phyloP scores from a whole-genome alignment of 163 green algal species.

The Scenedesmus sp. region DNA sequence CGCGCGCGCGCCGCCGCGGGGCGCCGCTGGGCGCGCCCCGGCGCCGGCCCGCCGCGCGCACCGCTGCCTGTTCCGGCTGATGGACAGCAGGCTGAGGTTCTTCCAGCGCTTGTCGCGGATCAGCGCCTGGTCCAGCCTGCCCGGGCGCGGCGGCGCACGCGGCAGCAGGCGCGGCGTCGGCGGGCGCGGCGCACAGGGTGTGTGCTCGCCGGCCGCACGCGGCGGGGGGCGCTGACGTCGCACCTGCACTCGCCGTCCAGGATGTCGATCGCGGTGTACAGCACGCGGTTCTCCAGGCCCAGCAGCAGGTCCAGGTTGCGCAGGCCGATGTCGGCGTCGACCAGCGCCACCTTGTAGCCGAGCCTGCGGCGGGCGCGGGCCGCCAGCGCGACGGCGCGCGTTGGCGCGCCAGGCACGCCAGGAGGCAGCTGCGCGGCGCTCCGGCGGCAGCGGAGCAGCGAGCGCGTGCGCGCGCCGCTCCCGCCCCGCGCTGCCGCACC shows the following conservation, averaged over 20 bases:
- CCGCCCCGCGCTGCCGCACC: slow-evolving; percentile 43
- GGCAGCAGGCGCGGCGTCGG: background rate
- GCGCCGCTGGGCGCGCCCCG: background rate
- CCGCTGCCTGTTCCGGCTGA: slow-evolving; percentile 78
- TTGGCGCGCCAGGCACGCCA: background rate
- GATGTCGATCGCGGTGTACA: slow-evolving; percentile 92
- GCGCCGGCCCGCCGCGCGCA: slow-evolving; percentile 20
- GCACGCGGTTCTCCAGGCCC: slow-evolving; percentile 88
- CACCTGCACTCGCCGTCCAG: slow-evolving; percentile 82
- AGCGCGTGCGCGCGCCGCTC: no score
- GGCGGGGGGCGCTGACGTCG: no score
- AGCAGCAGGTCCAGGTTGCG: slow-evolving; percentile 90
- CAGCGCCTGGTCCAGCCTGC: slow-evolving; percentile 83
- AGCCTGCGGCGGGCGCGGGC: slow-evolving; percentile 44
- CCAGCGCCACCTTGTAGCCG: slow-evolving; percentile 85
- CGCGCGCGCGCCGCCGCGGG: background rate
- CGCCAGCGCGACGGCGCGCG: background rate
- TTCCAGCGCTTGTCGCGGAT: slow-evolving; percentile 92
- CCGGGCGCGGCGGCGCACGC: slow-evolving; percentile 10
- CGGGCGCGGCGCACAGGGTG: no score
- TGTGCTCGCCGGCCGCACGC: no score
- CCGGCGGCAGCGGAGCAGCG: no score
- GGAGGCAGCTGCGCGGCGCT: background rate
- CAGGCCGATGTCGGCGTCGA: slow-evolving; percentile 92
- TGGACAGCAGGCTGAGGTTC: slow-evolving; percentile 88